Base-by-base conservation (phyloP, 805 yeast species). In the Schizosaccharomyces lindneri region DNA sequence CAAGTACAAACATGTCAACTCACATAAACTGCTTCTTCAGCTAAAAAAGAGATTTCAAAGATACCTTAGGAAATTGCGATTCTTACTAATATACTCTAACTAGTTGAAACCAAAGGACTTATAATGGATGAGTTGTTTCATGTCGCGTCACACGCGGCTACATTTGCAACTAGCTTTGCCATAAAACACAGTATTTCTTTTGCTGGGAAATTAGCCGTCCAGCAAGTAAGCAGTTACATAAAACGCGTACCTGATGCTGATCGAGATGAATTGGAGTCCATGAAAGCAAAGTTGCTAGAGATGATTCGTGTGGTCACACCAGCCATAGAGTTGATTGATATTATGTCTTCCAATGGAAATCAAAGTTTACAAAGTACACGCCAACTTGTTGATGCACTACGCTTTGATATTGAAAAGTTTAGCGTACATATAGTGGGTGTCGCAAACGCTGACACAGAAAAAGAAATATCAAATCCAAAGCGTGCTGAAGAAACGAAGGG, bases 261-360 rank as follows among this genome's bases (percentile, higher is more conserved):
- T 19, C 27, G 39, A 6, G 36, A 31, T 31, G 31, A 39, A 21
- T 43, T 85, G 36, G 75, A 75, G 60, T 63, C 65, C 9, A 69
- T 76, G 3, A 74, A 75, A 63, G 70, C 73, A 29, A 75, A 75
- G 65, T 72, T 85, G 31, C 78, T 78, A 62, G 75, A 79, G 24
- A 79, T 83, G 65, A 79, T 84, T 60, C 76, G 76, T 46, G 80
- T 84, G 21, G 75, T 85, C 0, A 75, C 83, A 0, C 77, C 79
- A 11, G 83, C 90, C 0, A 82, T 84, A 60, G 89, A 85, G 63
- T 72, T 84, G 55, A 79, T 85, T 29, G 79, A 78, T 65, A 69
- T 82, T 46, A 79, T 80, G 55, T 64, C 82, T 1, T 82, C 83
- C 0, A 73, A 82, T 61, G 87, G 85, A 0, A 80, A 80, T 65